phyloP scores from a whole-genome alignment of 2,329 filamentous ascomycete genomes.

The Tolypocladium cylindrosporum region DNA sequence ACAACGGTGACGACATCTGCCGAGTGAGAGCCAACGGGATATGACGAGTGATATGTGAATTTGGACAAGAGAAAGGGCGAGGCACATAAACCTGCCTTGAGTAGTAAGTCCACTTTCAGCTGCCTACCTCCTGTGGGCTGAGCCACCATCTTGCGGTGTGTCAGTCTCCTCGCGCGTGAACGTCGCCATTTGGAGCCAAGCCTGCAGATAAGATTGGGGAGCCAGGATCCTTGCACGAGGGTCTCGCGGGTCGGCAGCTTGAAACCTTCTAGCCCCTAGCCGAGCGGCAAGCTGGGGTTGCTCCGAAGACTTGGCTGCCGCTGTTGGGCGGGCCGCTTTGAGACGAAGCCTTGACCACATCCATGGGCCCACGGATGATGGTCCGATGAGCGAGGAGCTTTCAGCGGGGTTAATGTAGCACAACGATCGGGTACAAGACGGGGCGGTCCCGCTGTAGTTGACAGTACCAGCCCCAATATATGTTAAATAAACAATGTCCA shows the following conservation, averaged over 20 bases:
- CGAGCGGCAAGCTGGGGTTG: not conserved
- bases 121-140: not conserved
- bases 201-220: not conserved
- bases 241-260: not conserved
- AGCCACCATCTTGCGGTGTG: not conserved
- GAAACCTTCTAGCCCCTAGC: no score
- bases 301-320: not conserved
- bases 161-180: not conserved
- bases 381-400: not conserved
- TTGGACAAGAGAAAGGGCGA: not conserved
- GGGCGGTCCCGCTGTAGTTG: not conserved
- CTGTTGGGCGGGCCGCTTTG: not conserved
- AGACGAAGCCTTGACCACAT: not conserved
- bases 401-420: not conserved
- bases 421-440: not conserved
- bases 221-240: not conserved
- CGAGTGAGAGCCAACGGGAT: not conserved
- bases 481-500: no score
- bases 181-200: not conserved
- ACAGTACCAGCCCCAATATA: no score
- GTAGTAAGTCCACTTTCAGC: not conserved
- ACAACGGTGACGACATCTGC: not conserved
- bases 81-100: not conserved
- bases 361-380: not conserved
- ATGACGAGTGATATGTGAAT: not conserved